Evolutionary conservation across 192 early-diverging fungal genomes (phyloP).

Genomic region (Linderina pennispora): DNA sequence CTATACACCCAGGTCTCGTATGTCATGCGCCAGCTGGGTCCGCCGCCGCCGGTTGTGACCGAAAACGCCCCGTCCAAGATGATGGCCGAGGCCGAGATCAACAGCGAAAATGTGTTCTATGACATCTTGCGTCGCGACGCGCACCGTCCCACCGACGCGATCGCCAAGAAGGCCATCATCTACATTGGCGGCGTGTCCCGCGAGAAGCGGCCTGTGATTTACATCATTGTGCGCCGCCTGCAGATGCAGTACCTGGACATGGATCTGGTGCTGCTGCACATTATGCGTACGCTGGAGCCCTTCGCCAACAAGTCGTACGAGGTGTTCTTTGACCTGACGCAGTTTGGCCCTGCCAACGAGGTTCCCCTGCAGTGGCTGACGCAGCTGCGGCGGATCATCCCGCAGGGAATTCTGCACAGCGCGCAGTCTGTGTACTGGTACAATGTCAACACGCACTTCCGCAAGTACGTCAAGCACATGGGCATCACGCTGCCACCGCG

Average conservation of each 20-base stretch:
- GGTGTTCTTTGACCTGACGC: slow-evolving; percentile 74
- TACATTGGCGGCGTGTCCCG: slow-evolving; percentile 78
- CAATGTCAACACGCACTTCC: slow-evolving; percentile 75
- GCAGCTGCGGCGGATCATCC: slow-evolving; percentile 68
- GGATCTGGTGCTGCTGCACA: slow-evolving; percentile 72
- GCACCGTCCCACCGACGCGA: slow-evolving; percentile 57
- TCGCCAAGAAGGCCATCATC: slow-evolving; percentile 66
- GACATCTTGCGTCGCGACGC: slow-evolving; percentile 72
- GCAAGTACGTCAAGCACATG: slow-evolving; percentile 56
- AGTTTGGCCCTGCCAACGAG: slow-evolving; percentile 76
- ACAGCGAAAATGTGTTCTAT: slow-evolving; percentile 37
- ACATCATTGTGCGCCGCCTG: slow-evolving; percentile 76
- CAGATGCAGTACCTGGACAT: slow-evolving; percentile 74
- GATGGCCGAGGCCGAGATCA: slow-evolving; percentile 11
- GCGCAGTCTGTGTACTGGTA: slow-evolving; percentile 68
- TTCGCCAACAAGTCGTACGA: slow-evolving; percentile 67
- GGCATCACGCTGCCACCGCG: slow-evolving; percentile 41
- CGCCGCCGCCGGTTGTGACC: slow-evolving; percentile 56
- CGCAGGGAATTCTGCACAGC: slow-evolving; percentile 58
- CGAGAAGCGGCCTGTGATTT: slow-evolving; percentile 72
- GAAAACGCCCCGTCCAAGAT: slow-evolving; percentile 25
- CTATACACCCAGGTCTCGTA: slow-evolving; percentile 76
- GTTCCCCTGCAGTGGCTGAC: slow-evolving; percentile 68
- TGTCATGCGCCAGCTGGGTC: slow-evolving; percentile 82
- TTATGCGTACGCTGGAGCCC: slow-evolving; percentile 64